Conservation (phyloP, 306 rosid genomes). For the Cucumis melo region DNA sequence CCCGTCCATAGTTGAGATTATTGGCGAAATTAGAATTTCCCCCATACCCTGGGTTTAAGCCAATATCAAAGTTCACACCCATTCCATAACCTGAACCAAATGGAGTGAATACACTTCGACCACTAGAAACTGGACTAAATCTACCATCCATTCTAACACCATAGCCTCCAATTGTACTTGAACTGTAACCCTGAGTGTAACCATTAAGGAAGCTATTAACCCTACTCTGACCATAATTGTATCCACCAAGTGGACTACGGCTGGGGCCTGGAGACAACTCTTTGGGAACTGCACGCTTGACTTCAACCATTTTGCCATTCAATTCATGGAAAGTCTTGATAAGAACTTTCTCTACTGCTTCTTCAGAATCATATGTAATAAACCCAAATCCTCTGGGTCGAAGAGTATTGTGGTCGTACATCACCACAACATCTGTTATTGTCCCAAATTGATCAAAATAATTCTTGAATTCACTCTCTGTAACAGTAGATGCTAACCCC, state of each 20-base stretch:
- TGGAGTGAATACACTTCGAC: constrained; percentile 71
- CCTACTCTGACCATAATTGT: constrained; percentile 60
- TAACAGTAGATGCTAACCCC: constrained; percentile 93
- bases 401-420: constrained; percentile 98
- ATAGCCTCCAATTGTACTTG: constrained; percentile 61
- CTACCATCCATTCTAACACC: constrained; percentile 72
- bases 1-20: constrained; percentile 69
- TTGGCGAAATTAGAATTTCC: constrained; percentile 56
- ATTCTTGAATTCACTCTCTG: constrained; percentile 87
- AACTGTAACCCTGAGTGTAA: constrained; percentile 72
- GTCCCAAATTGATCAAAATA: constrained; percentile 96
- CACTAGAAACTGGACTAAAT: constrained; percentile 73
- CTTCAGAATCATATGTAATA: constrained; percentile 92
- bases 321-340: constrained; percentile 82
- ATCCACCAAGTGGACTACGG: constrained; percentile 76
- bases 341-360: constrained; percentile 86
- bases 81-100: constrained; percentile 80
- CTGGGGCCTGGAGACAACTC: constrained; percentile 86
- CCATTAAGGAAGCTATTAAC: constrained; percentile 73
- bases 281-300: constrained; percentile 98
- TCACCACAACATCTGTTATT: constrained; percentile 95
- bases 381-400: constrained; percentile 98
- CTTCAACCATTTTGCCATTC: constrained; percentile 99
- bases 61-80: constrained; percentile 71
- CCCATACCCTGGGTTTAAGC: constrained; percentile 65